Conservation (phyloP, 2,329 filamentous ascomycete genomes). For the Penicillium capsulatum region DNA sequence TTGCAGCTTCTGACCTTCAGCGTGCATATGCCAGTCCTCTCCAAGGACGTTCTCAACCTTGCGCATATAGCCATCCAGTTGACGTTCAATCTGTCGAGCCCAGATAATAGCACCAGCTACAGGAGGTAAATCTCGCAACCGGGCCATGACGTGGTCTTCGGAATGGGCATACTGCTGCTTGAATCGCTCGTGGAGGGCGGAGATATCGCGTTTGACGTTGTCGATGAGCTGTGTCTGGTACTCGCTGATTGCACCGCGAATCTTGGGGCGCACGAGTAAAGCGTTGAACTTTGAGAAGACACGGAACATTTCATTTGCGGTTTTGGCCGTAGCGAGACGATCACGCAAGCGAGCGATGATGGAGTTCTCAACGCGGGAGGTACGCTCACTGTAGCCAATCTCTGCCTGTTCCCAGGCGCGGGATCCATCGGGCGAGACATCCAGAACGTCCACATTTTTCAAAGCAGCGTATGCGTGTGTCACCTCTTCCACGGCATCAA, state of each 20-base stretch:
- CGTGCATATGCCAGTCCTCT: conserved; percentile 87
- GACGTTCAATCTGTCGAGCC: conserved; percentile 93
- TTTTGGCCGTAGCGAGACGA: conserved; percentile 89
- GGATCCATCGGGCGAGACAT: conserved; percentile 85
- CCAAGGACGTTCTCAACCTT: conserved; percentile 98
- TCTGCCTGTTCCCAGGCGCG: conserved; percentile 90
- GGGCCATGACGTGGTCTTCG: conserved; percentile 96
- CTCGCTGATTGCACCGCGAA: conserved; percentile 93
- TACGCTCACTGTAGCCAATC: conserved; percentile 94
- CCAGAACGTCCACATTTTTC: conserved; percentile 90
- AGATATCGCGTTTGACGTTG: conserved; percentile 95
- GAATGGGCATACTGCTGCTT: conserved; percentile 99
- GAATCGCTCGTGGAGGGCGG: conserved; percentile 88
- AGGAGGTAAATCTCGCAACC: conserved; percentile 89
- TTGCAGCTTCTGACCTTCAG: conserved; percentile 90
- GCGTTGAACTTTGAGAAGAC: conserved; percentile 99
- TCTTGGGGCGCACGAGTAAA: conserved; percentile 97
- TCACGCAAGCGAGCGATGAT: conserved; percentile 94
- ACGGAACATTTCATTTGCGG: conserved; percentile 98
- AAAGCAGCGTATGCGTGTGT: conserved; percentile 89
- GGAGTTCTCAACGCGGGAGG: conserved; percentile 94
- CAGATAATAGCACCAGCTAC: conserved; percentile 97
- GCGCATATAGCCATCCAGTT: conserved; percentile 94
- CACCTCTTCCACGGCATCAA: conserved; percentile 95
- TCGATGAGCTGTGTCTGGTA: conserved; percentile 98